Evolutionary conservation across 2,329 filamentous ascomycete species (phyloP).

Genomic region (Fusarium longipes): DNA sequence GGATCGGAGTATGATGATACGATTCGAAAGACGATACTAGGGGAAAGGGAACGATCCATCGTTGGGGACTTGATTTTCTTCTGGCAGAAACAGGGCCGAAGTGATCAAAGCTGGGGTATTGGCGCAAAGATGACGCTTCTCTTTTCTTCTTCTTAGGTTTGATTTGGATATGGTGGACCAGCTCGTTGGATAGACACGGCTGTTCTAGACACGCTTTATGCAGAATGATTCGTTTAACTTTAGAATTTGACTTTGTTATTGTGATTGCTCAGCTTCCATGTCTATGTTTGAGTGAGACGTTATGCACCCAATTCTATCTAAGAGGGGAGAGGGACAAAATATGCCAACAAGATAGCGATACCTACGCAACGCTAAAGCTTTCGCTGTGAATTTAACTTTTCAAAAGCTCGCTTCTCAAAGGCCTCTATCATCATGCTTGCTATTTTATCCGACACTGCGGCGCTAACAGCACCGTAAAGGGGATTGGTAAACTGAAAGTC

Average conservation of each 20-base stretch:
- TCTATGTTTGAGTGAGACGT: neutral
- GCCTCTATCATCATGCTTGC: conserved; percentile 91
- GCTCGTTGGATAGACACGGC: conserved; percentile 43
- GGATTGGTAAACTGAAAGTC: conserved; percentile 89
- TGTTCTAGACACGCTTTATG: conserved; percentile 40
- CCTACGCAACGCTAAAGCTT: conserved; percentile 22
- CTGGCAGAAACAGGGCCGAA: conserved; percentile 10
- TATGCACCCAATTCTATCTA: neutral
- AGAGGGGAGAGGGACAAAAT: neutral
- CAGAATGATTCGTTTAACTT: conserved; percentile 34
- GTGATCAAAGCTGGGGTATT: conserved; percentile 27
- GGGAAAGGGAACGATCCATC: conserved; percentile 42
- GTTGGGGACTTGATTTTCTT: conserved; percentile 16
- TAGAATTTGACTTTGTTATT: conserved; percentile 1
- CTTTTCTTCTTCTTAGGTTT: conserved; percentile 27
- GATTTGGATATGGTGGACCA: conserved; percentile 37
- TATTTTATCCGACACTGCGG: conserved; percentile 83
- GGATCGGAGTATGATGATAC: conserved; percentile 47
- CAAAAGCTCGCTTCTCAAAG: conserved; percentile 83
- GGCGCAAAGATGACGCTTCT: conserved; percentile 42
- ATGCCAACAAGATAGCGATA: neutral
- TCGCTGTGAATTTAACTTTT: conserved; percentile 48
- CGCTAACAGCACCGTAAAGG: conserved; percentile 85
- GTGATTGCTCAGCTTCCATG: neutral
- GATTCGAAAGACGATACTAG: conserved; percentile 39